phyloP scores from a whole-genome alignment of 495 filamentous ascomycete species.

The Penicillium riverlandense region DNA sequence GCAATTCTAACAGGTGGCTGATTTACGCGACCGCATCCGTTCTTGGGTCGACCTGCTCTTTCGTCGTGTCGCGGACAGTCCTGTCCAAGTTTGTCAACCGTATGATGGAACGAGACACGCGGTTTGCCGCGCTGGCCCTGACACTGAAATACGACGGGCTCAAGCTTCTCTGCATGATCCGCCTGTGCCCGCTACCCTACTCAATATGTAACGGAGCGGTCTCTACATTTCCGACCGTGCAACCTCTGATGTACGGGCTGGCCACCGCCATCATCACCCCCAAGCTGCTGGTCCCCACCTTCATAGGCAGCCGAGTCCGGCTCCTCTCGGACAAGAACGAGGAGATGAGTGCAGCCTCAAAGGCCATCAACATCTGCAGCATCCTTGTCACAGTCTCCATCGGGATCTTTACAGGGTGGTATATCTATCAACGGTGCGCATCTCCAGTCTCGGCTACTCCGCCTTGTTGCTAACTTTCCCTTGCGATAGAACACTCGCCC shows the following conservation, averaged over 20 bases:
- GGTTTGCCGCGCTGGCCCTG: slow-evolving; percentile 63
- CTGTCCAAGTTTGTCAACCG: slow-evolving; percentile 70
- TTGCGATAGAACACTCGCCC: slow-evolving; percentile 59
- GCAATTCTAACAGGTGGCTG: slow-evolving; percentile 52
- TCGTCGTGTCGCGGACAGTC: slow-evolving; percentile 70
- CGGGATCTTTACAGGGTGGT: slow-evolving; percentile 68
- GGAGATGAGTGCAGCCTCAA: slow-evolving; percentile 45
- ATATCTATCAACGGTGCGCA: slow-evolving; percentile 68
- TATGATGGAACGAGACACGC: slow-evolving; percentile 72
- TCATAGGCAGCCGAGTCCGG: slow-evolving; percentile 71
- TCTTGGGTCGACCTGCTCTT: slow-evolving; percentile 66
- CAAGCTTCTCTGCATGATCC: slow-evolving; percentile 84
- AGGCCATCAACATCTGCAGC: slow-evolving; percentile 70
- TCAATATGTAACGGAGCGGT: slow-evolving; percentile 90
- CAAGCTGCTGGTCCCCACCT: slow-evolving; percentile 86
- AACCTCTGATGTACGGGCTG: slow-evolving; percentile 63
- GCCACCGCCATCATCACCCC: slow-evolving; percentile 75
- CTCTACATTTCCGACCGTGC: slow-evolving; percentile 84
- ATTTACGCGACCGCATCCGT: slow-evolving; percentile 75
- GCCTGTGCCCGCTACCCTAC: slow-evolving; percentile 91
- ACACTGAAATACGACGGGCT: slow-evolving; percentile 76
- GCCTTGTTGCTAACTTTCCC: background rate
- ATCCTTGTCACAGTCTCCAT: slow-evolving; percentile 65
- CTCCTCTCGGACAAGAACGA: slow-evolving; percentile 61
- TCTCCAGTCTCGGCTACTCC: background rate